Base-by-base conservation (phyloP, 2,329 filamentous ascomycete genomes). In the Rutstroemia sp. region DNA sequence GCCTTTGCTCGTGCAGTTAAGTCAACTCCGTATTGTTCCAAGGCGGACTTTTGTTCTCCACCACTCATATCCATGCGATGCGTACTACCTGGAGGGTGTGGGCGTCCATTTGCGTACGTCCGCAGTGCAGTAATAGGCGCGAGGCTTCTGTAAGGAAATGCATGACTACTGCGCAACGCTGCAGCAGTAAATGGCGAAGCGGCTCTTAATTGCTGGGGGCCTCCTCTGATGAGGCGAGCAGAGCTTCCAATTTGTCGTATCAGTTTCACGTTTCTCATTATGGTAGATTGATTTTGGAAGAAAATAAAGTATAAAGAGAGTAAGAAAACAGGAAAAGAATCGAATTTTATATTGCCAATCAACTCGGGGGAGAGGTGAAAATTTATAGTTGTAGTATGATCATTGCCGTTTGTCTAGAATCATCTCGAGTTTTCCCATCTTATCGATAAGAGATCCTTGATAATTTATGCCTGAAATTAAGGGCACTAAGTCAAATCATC, bases 21-120 rank as follows among this genome's bases (percentile, higher is more conserved):
- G 69, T 99, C 92, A 59, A 96, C 78, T 57, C 94, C 94, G 67
- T 86, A 99, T 71, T 95, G 83, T 71, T 97, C 92, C 51, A 97
- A 75, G 0, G 94, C 92, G 2, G 92, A 78, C 73, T 96, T 96
- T 72, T 96, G 78, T 46, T 81, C 79, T 64, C 81, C 81, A 56
- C 81, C 83, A 55, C 89, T 82, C 69, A 97, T 73, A 69, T 97
- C 85, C 92, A 97, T 97, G 62, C 87, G 88, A 73, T 96, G 90
- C 1, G 91, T 96, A 56, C 92, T 92, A 51, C 92, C 92, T 0
- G 92, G 91, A 1, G 91, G 92, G 62, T 94, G 89, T 60, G 91
- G 89, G 58, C 87, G 72, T 66, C 88, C 86, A 76, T 84, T 84
- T 58, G 84, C 79, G 72, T 88, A 88, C 48, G 67, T 71, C 55